These are phyloP conservation scores for Tolypocladium guangdongense DNA, from an alignment of 2,329 filamentous ascomycete genomes.

Conservation along the genomic window DNA sequence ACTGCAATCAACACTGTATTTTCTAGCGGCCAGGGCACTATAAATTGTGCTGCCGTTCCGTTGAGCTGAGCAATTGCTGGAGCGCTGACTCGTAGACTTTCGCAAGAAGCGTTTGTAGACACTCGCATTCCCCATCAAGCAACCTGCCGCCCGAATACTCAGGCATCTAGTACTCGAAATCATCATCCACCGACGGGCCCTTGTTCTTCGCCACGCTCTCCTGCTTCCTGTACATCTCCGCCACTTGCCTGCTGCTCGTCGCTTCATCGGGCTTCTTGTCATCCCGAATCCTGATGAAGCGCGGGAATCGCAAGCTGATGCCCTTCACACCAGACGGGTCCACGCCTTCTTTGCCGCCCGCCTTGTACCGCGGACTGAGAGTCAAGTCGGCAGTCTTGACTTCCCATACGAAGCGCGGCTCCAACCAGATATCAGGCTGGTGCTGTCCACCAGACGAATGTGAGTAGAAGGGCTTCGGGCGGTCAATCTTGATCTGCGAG, in stretches of 20 bases:
- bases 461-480: constrained; percentile 86
- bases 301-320: constrained; percentile 80
- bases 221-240: constrained; percentile 95
- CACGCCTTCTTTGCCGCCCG: constrained; percentile 73
- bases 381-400: constrained; percentile 95
- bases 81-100: not conserved
- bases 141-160: not conserved
- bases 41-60: not conserved
- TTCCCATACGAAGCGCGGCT: constrained; percentile 91
- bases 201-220: constrained; percentile 83
- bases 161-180: constrained; percentile 75
- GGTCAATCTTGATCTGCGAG: constrained; percentile 69
- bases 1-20: too few relatives aligned
- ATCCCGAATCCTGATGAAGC: constrained; percentile 84
- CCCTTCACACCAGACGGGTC: constrained; percentile 62
- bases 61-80: not conserved
- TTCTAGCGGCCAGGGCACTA: too few relatives aligned
- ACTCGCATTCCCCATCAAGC: not conserved
- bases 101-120: not conserved
- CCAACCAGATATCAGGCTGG: constrained; percentile 97
- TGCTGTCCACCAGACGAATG: constrained; percentile 79
- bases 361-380: constrained; percentile 83
- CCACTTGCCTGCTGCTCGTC: constrained; percentile 72
- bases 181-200: constrained; percentile 81
- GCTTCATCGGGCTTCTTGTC: constrained; percentile 95